Evolutionary conservation across 1,284 basidiomycete species (phyloP), one percentile per base, ranked within the genome.

Genomic region (Takashimella tepidaria): DNA sequence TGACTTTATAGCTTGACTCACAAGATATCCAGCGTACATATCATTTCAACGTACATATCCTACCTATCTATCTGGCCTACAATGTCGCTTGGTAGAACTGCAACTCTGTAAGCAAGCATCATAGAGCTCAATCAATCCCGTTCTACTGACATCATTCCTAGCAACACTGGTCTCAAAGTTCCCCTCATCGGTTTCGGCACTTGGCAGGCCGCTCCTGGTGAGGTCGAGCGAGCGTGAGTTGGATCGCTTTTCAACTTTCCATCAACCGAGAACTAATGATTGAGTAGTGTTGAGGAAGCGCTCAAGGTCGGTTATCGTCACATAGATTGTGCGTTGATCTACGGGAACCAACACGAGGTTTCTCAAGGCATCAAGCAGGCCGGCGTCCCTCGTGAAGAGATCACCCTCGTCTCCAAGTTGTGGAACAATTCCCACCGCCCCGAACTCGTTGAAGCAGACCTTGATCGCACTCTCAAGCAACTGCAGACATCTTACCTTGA

Each of bases 181-280:
- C 86, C 85, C 43, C 82, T 85, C 74, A 83, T 89, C 64, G 89
- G 89, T 45, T 80, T 90, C 42, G 89, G 89, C 8, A 91, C 89
- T 24, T 92, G 88, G 89, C 79, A 84, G 50, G 86, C 86, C 22
- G 78, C 83, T 67, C 85, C 86, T 16, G 79, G 84, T 23, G 86
- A 91, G 71, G 89, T 90, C 53, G 85, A 37, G 31, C 31, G 31
- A 5, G 16, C 51, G 84, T 86, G 66, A 45, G 82, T 77, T n/a
- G n/a, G 19, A 20, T n/a, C 20, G 37, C 22, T 27, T 8, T 16
- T 41, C 16, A 37, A 26, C 21, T 47, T 16, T n/a, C n/a, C n/a
- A n/a, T n/a, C n/a, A n/a, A 23, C n/a, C 16, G 37, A 5, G 3
- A 24, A 20, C 44, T 27, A 60, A 66, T 68, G 16, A 21, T 58